These are phyloP conservation scores for Mycena indigotica DNA, from an alignment of 768 basidiomycete species.

Conservation along the genomic window DNA sequence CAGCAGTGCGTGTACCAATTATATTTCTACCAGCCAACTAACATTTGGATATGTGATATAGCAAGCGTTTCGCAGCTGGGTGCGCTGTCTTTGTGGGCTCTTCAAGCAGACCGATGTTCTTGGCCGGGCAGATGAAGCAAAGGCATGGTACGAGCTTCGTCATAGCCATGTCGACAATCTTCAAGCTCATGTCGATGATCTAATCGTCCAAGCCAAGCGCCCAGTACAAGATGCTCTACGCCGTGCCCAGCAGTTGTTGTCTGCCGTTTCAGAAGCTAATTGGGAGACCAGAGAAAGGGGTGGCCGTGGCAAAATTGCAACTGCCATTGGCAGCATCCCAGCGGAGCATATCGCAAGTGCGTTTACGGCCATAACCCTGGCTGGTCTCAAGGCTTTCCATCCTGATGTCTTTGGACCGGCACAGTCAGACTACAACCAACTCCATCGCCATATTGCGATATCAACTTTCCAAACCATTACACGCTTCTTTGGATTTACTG, in stretches of 20 bases:
- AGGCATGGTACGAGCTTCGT: not conserved
- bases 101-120: too few species aligned
- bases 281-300: too few species aligned
- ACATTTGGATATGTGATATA: too few species aligned
- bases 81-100: too few species aligned
- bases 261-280: too few species aligned
- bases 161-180: not conserved
- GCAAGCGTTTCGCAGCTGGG: too few species aligned
- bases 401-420: slow-evolving; percentile 4
- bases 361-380: not conserved
- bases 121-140: too few species aligned
- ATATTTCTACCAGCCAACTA: too few species aligned
- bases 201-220: not conserved
- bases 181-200: not conserved
- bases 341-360: not conserved
- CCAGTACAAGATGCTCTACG: not conserved
- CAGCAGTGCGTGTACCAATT: too few species aligned
- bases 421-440: slow-evolving; percentile 7
- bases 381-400: not conserved
- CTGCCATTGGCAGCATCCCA: not conserved
- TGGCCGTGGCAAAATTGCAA: not conserved
- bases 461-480: slow-evolving; percentile 1
- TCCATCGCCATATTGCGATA: slow-evolving; percentile 8
- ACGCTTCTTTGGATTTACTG: not conserved
- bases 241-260: not conserved